Evolutionary conservation across 2,329 filamentous ascomycete genomes (phyloP), one percentile per base, ranked within the genome.

Genomic region (Paecilomyces formosus): DNA sequence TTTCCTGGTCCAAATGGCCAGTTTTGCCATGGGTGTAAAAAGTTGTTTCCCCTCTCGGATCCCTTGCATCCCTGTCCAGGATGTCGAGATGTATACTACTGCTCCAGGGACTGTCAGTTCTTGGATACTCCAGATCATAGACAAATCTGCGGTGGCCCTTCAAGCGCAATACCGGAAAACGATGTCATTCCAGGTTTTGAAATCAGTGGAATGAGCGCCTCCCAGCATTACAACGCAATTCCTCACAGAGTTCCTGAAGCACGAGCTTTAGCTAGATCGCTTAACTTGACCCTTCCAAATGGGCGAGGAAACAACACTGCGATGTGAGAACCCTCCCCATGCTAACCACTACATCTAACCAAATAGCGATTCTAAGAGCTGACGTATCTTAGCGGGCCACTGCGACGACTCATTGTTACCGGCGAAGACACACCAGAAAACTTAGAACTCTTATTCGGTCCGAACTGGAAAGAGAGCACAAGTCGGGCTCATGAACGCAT

Each of bases 361-460:
- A 9, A 26, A 24, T 49, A 24, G 18, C 5, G 6, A 21, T 30
- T 21, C 22, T 15, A 33, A 22, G 22, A 21, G 24, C 24, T 39
- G 15, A 39, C 18, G 3, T 39, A 3, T 9, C 15, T 39, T 55
- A 57, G 55, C 5, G n/a, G 53, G 18, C 50, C 55, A 22, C 33
- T 57, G 31, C 55, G 50, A 52, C 55, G 55, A 3, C 50, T 57
- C 8, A 50, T 57, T 18, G 45, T 57, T 39, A 57, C 55, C 9
- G 55, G 55, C 18, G 33, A 57, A 26, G 55, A 57, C 53, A 57
- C 55, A 3, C 35, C 22, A 22, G 55, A 57, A 9, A 57, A 57
- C 18, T 18, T 57, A 12, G 50, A 31, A 18, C 21, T 53, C 18
- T 21, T 57, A 11, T 28, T 57, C n/a, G 55, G 55, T 26, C 50